phyloP scores from a whole-genome alignment of 352 stramenopile genomes.

The Phytophthora fragariaefolia region DNA sequence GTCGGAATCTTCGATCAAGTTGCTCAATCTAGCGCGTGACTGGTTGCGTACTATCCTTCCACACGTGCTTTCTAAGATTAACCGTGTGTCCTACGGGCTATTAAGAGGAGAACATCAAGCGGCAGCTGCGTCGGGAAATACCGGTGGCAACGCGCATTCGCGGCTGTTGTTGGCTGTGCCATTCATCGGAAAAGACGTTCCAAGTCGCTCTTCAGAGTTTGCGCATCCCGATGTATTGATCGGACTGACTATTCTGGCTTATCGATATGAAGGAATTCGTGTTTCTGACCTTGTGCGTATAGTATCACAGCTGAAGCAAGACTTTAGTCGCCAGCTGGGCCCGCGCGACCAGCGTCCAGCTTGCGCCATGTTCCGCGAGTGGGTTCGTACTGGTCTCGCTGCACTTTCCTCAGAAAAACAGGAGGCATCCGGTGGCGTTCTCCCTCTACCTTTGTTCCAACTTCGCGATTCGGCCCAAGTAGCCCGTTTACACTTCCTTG shows the following conservation, averaged over 20 bases:
- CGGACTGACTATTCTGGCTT: conserved; percentile 90
- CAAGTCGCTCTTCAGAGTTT: conserved; percentile 98
- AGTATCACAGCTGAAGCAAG: conserved; percentile 89
- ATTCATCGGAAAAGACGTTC: conserved; percentile 99
- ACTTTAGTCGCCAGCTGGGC: conserved; percentile 87
- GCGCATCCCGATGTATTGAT: conserved; percentile 98
- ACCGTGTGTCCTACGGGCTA: conserved; percentile 98
- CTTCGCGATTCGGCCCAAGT: conserved; percentile 97
- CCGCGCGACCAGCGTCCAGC: conserved; percentile 82
- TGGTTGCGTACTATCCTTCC: conserved; percentile 98
- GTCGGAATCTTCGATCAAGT: conserved; percentile 93
- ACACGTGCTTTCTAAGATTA: conserved; percentile 99
- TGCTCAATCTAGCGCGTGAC: conserved; percentile 98
- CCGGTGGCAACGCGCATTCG: conserved; percentile 94
- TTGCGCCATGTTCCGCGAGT: conserved; percentile 79
- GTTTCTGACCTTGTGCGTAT: conserved; percentile 86
- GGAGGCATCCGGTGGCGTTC: conserved; percentile 56
- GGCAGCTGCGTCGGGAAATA: conserved; percentile 50
- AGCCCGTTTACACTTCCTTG: conserved; percentile 92
- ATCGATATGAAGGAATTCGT: conserved; percentile 91
- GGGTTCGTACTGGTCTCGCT: conserved; percentile 63
- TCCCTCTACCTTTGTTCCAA: conserved; percentile 97
- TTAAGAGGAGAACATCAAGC: conserved; percentile 81
- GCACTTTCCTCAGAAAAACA: conserved; percentile 34
- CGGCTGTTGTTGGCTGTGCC: conserved; percentile 97